A percentile compares a stretch with the other conserved stretches of the same genome.
These are phyloP conservation scores for Aegilops tauschii DNA, from an alignment of 176 grass and related monocot genomes.

Conservation along the genomic window DNA sequence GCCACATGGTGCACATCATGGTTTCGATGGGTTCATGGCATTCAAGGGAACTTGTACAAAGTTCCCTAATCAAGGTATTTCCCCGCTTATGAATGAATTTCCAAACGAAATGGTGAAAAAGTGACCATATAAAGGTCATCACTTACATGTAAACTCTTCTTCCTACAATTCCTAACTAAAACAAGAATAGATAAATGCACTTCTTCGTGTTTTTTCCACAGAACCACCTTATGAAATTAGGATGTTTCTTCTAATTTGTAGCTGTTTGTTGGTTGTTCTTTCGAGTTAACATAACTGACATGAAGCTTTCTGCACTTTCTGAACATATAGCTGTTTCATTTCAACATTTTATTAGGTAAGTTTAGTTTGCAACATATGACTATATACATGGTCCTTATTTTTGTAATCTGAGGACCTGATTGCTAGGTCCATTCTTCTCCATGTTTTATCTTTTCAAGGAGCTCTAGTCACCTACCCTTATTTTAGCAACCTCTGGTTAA, in stretches of 20 bases:
- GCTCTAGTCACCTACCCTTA: not conserved
- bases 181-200: not conserved
- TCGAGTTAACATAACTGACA: not conserved
- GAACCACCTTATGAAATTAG: not conserved
- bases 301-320: not conserved
- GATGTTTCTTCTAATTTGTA: not conserved
- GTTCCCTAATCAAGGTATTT: conserved; percentile 75
- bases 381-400: not conserved
- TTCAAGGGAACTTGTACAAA: conserved; percentile 51
- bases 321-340: not conserved
- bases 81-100: not conserved
- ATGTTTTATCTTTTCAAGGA: not conserved
- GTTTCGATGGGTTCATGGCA: conserved; percentile 51
- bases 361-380: not conserved
- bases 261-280: not conserved
- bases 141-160: not conserved
- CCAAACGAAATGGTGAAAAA: not conserved
- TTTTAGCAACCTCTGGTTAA: not conserved
- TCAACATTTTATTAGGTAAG: conserved; percentile 6
- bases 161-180: not conserved
- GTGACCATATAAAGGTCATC: not conserved
- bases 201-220: not conserved
- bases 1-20: conserved; percentile 38
- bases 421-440: not conserved
- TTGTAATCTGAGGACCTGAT: not conserved